These are phyloP conservation scores for Coemansia reversa DNA, from an alignment of 192 early-diverging fungal genomes.

Conservation along the genomic window DNA sequence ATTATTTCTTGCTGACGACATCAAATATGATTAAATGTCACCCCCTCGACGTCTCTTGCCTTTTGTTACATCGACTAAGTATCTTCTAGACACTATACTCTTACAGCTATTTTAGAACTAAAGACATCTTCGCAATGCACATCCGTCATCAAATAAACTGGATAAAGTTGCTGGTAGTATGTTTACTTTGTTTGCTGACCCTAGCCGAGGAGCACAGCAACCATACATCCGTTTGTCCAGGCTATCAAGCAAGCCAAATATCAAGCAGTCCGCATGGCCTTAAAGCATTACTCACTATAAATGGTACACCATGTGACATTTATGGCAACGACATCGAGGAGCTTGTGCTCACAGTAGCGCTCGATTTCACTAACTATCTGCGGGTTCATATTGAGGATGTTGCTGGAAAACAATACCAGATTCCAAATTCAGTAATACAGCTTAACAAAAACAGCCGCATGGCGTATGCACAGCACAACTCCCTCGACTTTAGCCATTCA, in stretches of 20 bases:
- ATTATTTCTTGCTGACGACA: no score
- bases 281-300: conserved; percentile 14
- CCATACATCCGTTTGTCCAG: conserved; percentile 12
- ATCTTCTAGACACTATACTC: no score
- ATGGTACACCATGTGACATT: conserved; percentile 23
- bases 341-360: conserved; percentile 52
- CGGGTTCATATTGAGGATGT: conserved; percentile 55
- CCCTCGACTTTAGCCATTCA: conserved; percentile 11
- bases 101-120: no score
- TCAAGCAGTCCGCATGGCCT: conserved; percentile 13
- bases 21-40: no score
- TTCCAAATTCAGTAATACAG: conserved; percentile 32
- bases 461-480: conserved; percentile 8
- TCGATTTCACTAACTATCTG: conserved; percentile 56
- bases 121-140: no score
- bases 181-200: neutral
- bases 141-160: no score
- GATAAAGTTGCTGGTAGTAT: no score
- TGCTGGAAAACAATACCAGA: conserved; percentile 46
- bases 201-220: neutral
- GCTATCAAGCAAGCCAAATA: conserved; percentile 13
- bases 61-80: no score
- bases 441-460: conserved; percentile 15
- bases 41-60: no score
- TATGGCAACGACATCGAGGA: conserved; percentile 53